Base-by-base conservation (phyloP, 192 early-diverging fungal genomes). In the Umbelopsis sp. region DNA sequence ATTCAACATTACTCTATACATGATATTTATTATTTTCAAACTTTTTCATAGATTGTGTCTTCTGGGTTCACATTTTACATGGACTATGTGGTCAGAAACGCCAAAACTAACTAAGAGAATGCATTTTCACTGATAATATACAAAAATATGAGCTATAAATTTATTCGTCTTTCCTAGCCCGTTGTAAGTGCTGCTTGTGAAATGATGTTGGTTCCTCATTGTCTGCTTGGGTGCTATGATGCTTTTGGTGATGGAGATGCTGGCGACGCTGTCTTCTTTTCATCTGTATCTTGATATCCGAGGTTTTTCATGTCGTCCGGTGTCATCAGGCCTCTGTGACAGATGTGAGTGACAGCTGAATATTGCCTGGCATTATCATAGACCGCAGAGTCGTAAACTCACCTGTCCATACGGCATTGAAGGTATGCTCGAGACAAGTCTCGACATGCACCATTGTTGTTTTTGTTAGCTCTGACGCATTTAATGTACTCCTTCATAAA, bases 401-500 rank as follows among this genome's bases (percentile, higher is more conserved):
- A 91, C 91, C 87, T 92, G 50, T 95, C 85, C 96, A 98, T 98
- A 45, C 96, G 85, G 68, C 96, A 98, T 78, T 90, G 82, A 16
- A 98, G 84, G 71, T 98, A 98, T 6, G 79, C 74, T 71, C 92
- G 91, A 15, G 93, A 91, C 6, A 95, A 61, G 16, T 81, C 67
- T 18, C 89, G 82, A 80, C 96, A 98, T 16, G 75, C 77, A 18
- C 85, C 81, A 78, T 88, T 89, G 69, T 90, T 87, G 55, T 89
- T 91, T 70, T 87, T 87, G 67, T 89, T 90, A 4, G 74, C 72
- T 74, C 90, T 86, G 45, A 98, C 74, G 72, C 96, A 98, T 15
- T 75, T 79, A 22, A 98, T 79, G 70, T 96, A 98, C 20, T 79
- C 78, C 68, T 87, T 87, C 87, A 96, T 93, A n/a, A 88, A 81